Evolutionary conservation across 1,139 yeast species (phyloP).

Genomic region (Blastobotrys proliferans): DNA sequence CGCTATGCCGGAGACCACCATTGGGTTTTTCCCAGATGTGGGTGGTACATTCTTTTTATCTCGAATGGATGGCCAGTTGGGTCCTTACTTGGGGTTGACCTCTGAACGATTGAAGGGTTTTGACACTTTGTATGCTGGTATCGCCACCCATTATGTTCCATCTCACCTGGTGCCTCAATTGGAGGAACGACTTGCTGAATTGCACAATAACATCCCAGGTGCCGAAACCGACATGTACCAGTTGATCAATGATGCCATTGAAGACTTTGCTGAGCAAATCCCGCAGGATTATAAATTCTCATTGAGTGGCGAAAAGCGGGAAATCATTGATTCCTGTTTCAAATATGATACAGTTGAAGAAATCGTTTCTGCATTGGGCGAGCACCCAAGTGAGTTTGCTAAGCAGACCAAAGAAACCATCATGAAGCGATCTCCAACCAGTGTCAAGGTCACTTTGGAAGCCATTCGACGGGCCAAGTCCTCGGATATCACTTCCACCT

Average conservation of each 20-base stretch:
- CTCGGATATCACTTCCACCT: conserved; percentile 59
- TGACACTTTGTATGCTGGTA: conserved; percentile 77
- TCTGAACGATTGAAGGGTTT: conserved; percentile 73
- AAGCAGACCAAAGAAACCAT: conserved; percentile 52
- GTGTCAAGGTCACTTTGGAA: conserved; percentile 69
- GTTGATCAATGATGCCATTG: conserved; percentile 66
- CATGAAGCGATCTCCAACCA: conserved; percentile 63
- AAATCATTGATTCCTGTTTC: conserved; percentile 67
- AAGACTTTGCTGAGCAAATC: conserved; percentile 68
- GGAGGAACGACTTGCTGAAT: conserved; percentile 57
- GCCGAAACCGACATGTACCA: conserved; percentile 43
- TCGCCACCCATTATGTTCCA: conserved; percentile 87
- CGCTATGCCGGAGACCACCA: conserved; percentile 98
- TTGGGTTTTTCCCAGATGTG: conserved; percentile 96
- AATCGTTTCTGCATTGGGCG: conserved; percentile 52
- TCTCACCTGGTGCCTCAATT: conserved; percentile 59
- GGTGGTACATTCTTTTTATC: conserved; percentile 91
- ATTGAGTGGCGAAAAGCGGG: conserved; percentile 52
- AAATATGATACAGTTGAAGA: conserved; percentile 54
- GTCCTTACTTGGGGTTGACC: conserved; percentile 81
- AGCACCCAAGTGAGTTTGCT: conserved; percentile 69
- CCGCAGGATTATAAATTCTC: conserved; percentile 64
- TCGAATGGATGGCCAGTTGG: conserved; percentile 74
- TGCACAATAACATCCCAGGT: conserved; percentile 30
- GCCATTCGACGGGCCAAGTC: conserved; percentile 60